These are phyloP conservation scores for Leccinum imitatum DNA, from an alignment of 768 basidiomycete genomes.

Conservation along the genomic window DNA sequence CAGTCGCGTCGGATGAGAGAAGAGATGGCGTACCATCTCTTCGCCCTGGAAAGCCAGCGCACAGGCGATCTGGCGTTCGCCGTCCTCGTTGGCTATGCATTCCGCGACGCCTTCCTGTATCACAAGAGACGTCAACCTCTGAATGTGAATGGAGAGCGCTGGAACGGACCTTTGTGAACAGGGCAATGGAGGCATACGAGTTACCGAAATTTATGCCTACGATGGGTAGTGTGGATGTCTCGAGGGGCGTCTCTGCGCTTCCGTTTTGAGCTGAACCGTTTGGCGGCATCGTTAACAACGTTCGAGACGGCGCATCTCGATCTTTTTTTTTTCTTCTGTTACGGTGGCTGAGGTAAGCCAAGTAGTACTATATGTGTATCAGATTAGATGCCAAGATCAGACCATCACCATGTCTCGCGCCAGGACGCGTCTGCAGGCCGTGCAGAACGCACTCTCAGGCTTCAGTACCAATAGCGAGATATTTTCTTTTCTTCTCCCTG, in stretches of 20 bases:
- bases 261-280: slow-evolving; percentile 51
- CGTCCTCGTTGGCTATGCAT: slow-evolving; percentile 98
- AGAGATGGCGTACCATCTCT: slow-evolving; percentile 65
- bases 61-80: slow-evolving; percentile 96
- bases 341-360: slow-evolving; percentile 13
- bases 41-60: slow-evolving; percentile 90
- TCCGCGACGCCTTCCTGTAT: slow-evolving; percentile 84
- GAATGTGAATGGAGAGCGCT: neutral
- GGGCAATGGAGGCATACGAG: slow-evolving; percentile 91
- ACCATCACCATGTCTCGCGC: slow-evolving; percentile 6
- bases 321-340: neutral
- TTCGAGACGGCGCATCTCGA: neutral
- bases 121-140: neutral
- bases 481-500: slow-evolving; percentile 15
- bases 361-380: neutral
- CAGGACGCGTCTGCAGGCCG: slow-evolving; percentile 7
- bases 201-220: slow-evolving; percentile 98
- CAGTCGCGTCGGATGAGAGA: neutral
- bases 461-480: neutral
- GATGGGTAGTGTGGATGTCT: slow-evolving; percentile 49
- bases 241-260: slow-evolving; percentile 43
- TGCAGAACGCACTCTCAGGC: slow-evolving; percentile 13
- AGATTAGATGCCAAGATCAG: slow-evolving; percentile 7
- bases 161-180: slow-evolving; percentile 80
- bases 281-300: slow-evolving; percentile 36